Base-by-base conservation (phyloP, 768 basidiomycete species). In the Collybia mongolica region DNA sequence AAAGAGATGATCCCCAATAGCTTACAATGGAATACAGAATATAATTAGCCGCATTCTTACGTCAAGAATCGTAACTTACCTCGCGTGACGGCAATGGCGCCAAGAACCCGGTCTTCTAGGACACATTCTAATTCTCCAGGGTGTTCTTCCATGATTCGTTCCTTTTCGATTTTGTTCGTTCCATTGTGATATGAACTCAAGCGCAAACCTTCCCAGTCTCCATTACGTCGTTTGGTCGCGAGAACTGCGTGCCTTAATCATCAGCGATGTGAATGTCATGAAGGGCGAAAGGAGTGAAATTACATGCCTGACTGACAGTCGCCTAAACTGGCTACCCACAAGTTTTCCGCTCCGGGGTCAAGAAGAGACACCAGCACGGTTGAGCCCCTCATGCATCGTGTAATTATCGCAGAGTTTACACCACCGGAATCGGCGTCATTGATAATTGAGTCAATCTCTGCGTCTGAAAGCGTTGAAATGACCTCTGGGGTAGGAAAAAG, bases 261-360 rank as follows among this genome's bases (percentile, higher is more conserved):
- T 32, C 29, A 36, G 3, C 17, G 23, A 46, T 2, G 7, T 23
- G 12, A 17, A 36, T 12, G 22, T 26, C 24, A 26, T 9, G 12
- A 15, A 37, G 32, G 17, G 39, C 8, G 18, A 9, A 41, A 18
- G n/a, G 41, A 38, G 42, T n/a, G 11, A 23, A 47, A 32, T 22
- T 39, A 53, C 72, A 48, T 51, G 80, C 81, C 72, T 50, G 78
- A 80, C 54, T 72, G 72, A 54, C 80, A 80, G 59, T 83, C 81
- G 3, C 82, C 82, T 29, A 82, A 63, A 59, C 77, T 81, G 2
- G 76, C 80, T 11, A 81, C 76, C 79, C 81, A 82, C 1, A 82
- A 53, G 50, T 80, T 75, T 19, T 66, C 63, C 11, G 55, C 61
- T 12, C 49, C 37, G 3, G 79, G 74, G 50, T 80, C 74, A 8